Conservation (phyloP, 768 basidiomycete genomes). For the Hydnum rufescens region DNA sequence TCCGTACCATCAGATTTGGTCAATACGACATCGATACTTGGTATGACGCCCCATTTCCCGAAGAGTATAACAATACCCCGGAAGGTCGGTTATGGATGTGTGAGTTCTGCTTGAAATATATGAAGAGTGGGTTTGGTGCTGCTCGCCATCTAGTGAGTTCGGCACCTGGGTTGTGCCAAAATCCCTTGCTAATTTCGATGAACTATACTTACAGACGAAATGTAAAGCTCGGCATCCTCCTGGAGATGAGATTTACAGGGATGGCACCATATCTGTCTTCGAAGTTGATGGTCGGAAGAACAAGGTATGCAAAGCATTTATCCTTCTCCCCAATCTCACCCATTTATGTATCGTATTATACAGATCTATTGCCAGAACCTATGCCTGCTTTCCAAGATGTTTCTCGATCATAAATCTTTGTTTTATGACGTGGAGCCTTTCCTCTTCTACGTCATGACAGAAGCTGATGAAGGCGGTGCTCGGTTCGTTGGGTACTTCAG, state of each 20-base stretch:
- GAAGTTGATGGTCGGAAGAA: conserved; percentile 97
- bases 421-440: conserved; percentile 99
- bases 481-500: conserved; percentile 97
- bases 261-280: conserved; percentile 73
- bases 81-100: conserved; percentile 92
- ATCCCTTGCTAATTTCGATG: neutral
- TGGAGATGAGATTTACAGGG: conserved; percentile 95
- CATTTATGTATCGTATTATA: neutral
- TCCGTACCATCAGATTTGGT: conserved; percentile 79
- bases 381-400: conserved; percentile 95
- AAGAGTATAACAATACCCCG: conserved; percentile 83
- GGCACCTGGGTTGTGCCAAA: no score
- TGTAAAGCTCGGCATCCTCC: conserved; percentile 91
- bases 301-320: conserved; percentile 33
- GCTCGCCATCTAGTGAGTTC: conserved; percentile 70
- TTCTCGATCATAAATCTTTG: conserved; percentile 93
- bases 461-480: conserved; percentile 72
- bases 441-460: conserved; percentile 94
- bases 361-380: conserved; percentile 98
- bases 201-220: conserved; percentile 42
- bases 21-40: conserved; percentile 88
- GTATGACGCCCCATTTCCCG: conserved; percentile 98
- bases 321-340: neutral
- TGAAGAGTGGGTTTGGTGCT: conserved; percentile 81
- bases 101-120: conserved; percentile 95